Evolutionary conservation across 2,329 filamentous ascomycete genomes (phyloP), one percentile per base, ranked within the genome.

Genomic region (Arthroderma sp.): DNA sequence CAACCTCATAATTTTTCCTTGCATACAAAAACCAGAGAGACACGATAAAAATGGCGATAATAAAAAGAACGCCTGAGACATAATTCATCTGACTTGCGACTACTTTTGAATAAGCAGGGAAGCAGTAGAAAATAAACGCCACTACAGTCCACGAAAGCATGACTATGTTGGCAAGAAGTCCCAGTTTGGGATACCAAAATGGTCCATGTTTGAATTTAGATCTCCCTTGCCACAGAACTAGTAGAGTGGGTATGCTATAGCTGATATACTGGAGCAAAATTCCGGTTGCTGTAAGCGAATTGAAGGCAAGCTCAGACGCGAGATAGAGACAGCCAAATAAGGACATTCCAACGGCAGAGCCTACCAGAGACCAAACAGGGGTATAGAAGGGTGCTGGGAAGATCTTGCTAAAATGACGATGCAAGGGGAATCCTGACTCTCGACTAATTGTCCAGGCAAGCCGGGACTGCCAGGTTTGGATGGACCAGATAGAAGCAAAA

Each of bases 31-130:
- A 40, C 38, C 38, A 40, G 7, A 40, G 38, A 6, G 38, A 40
- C 15, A 30, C 22, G 10, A 40, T 40, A 7, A 40, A 30, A 30
- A 40, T 30, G 22, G 29, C 38, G 32, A 40, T 11, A 10, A 40
- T 5, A 6, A 40, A 4, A 40, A 40, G 38, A 29, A 40, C 38
- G 9, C 7, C 28, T 32, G 38, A 40, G 15, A 40, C 38, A 6
- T 40, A 40, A 40, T 40, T 40, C 38, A 40, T 30, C n/a, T 40
- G 38, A 15, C 38, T 40, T 30, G 38, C 29, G 15, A 40, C 32
- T 3, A 40, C 38, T 30, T 40, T 30, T 4, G 38, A 40, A 29
- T 40, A 29, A 29, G 28, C 38, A 29, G 38, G 38, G 10, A 40
- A 40, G 29, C 38, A 40, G n/a, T 40, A 40, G 10, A 40, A 40